Percentiles rank a stretch among this genome's conserved stretches.
These are phyloP conservation scores for Leptoxyphium fumago DNA, from an alignment of 2,329 filamentous ascomycete genomes.

Conservation along the genomic window DNA sequence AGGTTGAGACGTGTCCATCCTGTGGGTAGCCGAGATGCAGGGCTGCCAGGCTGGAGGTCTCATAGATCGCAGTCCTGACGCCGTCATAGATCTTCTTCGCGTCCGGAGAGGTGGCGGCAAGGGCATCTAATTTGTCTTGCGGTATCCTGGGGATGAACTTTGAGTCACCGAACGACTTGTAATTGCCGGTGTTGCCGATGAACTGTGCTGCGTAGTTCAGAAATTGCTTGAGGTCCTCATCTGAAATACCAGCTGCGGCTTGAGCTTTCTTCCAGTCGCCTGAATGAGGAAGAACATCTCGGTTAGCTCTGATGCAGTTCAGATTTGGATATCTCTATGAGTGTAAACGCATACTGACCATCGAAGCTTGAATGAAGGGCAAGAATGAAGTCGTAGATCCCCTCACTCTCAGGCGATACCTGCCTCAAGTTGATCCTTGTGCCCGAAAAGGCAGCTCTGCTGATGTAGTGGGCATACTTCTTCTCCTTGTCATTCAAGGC, in stretches of 20 bases:
- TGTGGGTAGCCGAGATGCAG: conserved; percentile 37
- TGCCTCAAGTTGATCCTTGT: conserved; percentile 39
- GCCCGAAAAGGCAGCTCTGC: conserved; percentile 39
- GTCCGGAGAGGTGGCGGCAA: conserved; percentile 26
- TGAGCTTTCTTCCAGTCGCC: conserved; percentile 35
- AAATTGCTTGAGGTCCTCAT: conserved; percentile 25
- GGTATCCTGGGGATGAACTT: conserved; percentile 37
- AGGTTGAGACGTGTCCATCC: conserved; percentile 33
- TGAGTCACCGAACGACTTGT: conserved; percentile 35
- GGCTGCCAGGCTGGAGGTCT: conserved; percentile 24
- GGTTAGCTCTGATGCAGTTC: too few species aligned
- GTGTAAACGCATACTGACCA: conserved; percentile 6
- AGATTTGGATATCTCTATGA: too few species aligned
- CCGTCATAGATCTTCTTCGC: conserved; percentile 26
- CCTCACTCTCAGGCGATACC: conserved; percentile 35
- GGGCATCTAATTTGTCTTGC: conserved; percentile 27
- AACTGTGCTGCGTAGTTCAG: conserved; percentile 32
- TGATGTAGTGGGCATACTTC: conserved; percentile 45
- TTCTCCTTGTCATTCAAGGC: conserved; percentile 53
- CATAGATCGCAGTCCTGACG: conserved; percentile 31
- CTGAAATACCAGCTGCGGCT: conserved; percentile 27
- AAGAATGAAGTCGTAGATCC: conserved; percentile 41
- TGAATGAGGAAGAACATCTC: neutral
- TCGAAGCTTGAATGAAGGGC: conserved; percentile 31
- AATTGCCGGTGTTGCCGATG: conserved; percentile 40